Conservation (phyloP, 441 rosid genomes). For the Populus hybrid region DNA sequence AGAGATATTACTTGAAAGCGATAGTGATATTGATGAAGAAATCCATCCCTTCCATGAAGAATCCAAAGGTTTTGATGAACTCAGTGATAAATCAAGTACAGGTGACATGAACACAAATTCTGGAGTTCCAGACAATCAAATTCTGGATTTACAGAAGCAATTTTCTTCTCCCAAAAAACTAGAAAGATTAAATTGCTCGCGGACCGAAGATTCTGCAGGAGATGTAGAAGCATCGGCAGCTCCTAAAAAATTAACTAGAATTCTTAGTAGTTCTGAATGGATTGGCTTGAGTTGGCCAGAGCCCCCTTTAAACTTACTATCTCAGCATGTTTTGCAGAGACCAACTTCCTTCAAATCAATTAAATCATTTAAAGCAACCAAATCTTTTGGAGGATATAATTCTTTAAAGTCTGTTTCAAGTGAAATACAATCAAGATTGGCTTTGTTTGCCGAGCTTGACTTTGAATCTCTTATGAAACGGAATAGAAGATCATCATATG, state of each 20-base stretch:
- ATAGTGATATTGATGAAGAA: slow-evolving; percentile 76
- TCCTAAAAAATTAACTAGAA: slow-evolving; percentile 43
- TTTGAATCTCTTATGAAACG: slow-evolving; percentile 63
- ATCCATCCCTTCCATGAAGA: slow-evolving; percentile 75
- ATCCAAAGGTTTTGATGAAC: slow-evolving; percentile 26
- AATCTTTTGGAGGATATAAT: slow-evolving; percentile 51
- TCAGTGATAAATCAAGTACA: slow-evolving; percentile 10
- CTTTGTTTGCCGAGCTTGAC: slow-evolving; percentile 65
- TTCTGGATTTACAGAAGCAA: slow-evolving; percentile 46
- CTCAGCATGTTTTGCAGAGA: slow-evolving; percentile 60
- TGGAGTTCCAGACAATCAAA: slow-evolving; percentile 22
- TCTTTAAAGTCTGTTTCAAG: slow-evolving; percentile 58
- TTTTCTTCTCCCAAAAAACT: slow-evolving; percentile 58
- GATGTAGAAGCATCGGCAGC: slow-evolving; percentile 21
- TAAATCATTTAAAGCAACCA: slow-evolving; percentile 47
- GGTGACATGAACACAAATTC: slow-evolving; percentile 11
- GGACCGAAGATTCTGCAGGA: slow-evolving; percentile 32
- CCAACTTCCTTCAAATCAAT: slow-evolving; percentile 56
- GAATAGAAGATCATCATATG: slow-evolving; percentile 66
- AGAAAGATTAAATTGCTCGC: slow-evolving; percentile 58
- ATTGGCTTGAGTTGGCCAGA: slow-evolving; percentile 93
- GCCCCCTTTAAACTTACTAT: slow-evolving; percentile 59
- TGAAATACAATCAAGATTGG: slow-evolving; percentile 38
- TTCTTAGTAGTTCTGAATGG: slow-evolving; percentile 70
- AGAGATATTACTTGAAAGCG: slow-evolving; percentile 68